phyloP scores from a whole-genome alignment of 129 eudicot species.

The Logfia minima region DNA sequence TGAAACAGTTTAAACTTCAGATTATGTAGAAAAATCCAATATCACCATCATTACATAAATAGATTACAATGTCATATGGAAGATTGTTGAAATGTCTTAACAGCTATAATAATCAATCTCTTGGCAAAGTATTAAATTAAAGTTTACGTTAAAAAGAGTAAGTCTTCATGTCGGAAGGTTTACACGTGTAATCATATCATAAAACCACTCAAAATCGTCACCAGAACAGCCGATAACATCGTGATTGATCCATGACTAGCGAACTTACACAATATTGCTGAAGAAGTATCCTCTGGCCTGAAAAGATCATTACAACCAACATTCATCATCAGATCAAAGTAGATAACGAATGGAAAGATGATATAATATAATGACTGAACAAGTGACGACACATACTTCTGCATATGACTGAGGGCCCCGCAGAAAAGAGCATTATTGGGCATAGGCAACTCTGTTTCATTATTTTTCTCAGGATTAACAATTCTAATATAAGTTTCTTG shows the following conservation, averaged over 20 bases:
- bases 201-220: background rate
- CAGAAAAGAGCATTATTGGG: conserved; percentile 62
- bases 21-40: background rate
- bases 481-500: conserved; percentile 60
- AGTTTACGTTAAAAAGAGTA: background rate
- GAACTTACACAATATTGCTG: background rate
- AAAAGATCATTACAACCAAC: background rate
- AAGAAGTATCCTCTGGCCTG: background rate
- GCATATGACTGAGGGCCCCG: conserved; percentile 51
- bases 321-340: background rate
- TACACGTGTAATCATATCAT: background rate
- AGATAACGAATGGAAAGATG: background rate
- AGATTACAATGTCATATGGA: background rate
- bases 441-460: conserved; percentile 57
- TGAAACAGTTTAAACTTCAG: background rate
- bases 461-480: conserved; percentile 51
- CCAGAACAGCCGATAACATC: background rate
- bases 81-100: background rate
- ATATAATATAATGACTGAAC: background rate
- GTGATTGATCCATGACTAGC: background rate
- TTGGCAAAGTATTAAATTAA: background rate
- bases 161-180: background rate
- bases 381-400: conserved; percentile 43
- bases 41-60: background rate
- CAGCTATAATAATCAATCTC: background rate